Percentiles rank a stretch among this genome's conserved stretches.
Conservation (phyloP, 2,329 filamentous ascomycete genomes). For the Mariannaea sp. region DNA sequence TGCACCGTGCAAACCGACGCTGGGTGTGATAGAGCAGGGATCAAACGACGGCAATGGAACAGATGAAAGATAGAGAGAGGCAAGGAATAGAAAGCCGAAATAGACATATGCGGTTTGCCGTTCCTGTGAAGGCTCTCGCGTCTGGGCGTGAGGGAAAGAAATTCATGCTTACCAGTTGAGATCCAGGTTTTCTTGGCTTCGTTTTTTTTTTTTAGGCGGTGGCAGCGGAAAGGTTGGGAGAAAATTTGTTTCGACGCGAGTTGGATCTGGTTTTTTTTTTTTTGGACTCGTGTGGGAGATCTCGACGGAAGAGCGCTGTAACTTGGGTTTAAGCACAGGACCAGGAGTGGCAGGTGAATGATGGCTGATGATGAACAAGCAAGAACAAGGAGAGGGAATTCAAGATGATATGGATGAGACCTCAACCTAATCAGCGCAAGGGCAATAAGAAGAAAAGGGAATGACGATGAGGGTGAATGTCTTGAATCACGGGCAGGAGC, state of each 20-base stretch:
- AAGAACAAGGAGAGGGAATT: conserved; percentile 6
- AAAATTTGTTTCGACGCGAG: not conserved
- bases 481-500: conserved; percentile 38
- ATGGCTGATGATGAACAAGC: conserved; percentile 20
- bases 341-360: conserved; percentile 26
- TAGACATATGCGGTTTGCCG: not conserved
- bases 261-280: conserved; percentile 28
- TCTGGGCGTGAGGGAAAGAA: not conserved
- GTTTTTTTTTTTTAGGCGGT: too few relatives aligned
- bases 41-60: conserved; percentile 18
- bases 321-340: conserved; percentile 34
- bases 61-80: conserved; percentile 22
- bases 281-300: conserved; percentile 36
- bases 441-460: conserved; percentile 8
- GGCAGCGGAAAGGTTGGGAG: not conserved
- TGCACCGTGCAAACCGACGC: conserved; percentile 29
- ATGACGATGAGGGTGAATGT: conserved; percentile 20
- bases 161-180: conserved; percentile 7
- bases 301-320: conserved; percentile 29
- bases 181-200: not conserved
- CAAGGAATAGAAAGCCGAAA: conserved; percentile 5
- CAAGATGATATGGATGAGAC: conserved; percentile 20
- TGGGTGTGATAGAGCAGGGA: conserved; percentile 18
- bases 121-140: not conserved
- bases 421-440: conserved; percentile 20